Conservation (phyloP, 305 asterid genomes). For the Fraxinus sp. region DNA sequence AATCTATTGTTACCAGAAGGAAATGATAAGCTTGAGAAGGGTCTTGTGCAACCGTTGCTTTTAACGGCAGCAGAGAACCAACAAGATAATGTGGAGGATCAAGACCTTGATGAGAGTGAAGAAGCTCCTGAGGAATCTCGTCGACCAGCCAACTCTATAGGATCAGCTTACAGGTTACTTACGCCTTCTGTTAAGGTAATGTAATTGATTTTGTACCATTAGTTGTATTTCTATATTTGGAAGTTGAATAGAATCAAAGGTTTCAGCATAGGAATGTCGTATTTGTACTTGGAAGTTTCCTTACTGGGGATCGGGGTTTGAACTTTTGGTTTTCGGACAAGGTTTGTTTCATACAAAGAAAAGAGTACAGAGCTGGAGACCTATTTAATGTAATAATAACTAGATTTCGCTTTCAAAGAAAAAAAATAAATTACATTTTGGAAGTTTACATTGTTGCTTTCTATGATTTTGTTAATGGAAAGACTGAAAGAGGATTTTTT, state of each 20-base stretch:
- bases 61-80: slow-evolving; percentile 43
- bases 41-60: slow-evolving; percentile 77
- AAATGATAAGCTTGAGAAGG: slow-evolving; percentile 72
- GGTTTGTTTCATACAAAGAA: background rate
- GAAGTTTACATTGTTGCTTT: background rate
- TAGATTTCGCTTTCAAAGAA: background rate
- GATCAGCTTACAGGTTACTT: slow-evolving; percentile 76
- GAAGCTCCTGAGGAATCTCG: slow-evolving; percentile 79
- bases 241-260: background rate
- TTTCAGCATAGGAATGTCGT: background rate
- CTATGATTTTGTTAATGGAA: background rate
- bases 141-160: slow-evolving; percentile 74
- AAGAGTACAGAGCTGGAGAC: background rate
- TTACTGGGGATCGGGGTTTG: background rate
- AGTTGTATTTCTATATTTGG: background rate
- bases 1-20: slow-evolving; percentile 38
- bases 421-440: background rate
- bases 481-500: background rate
- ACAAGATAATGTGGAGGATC: slow-evolving; percentile 64
- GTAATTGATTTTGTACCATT: slow-evolving; percentile 14
- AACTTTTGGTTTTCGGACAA: background rate
- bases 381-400: background rate
- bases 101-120: slow-evolving; percentile 81
- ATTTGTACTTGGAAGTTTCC: background rate
- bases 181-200: slow-evolving; percentile 97